phyloP scores from a whole-genome alignment of 2,329 filamentous ascomycete genomes.

The Paraphoma sp. region DNA sequence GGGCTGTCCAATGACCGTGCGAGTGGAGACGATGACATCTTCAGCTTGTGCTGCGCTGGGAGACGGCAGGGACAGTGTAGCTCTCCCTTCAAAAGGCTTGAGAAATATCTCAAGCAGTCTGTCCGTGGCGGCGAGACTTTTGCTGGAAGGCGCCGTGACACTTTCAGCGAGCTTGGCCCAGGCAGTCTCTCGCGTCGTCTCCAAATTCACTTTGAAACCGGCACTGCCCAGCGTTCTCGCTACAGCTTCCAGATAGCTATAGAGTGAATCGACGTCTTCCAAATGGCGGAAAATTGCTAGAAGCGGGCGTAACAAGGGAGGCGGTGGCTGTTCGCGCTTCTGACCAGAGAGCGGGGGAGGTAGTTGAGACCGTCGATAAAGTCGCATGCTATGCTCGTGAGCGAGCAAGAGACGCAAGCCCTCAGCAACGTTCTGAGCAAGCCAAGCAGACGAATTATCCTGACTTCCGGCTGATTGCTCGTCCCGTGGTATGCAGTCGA shows the following conservation, averaged over 20 bases:
- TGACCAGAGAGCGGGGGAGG: slow-evolving; percentile 63
- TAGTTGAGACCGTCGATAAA: slow-evolving; percentile 70
- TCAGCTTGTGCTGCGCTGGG: slow-evolving; percentile 24
- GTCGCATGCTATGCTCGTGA: slow-evolving; percentile 79
- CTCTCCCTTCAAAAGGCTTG: slow-evolving; percentile 38
- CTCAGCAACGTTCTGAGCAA: slow-evolving; percentile 71
- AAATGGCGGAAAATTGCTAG: slow-evolving; percentile 61
- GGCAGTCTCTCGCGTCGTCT: slow-evolving; percentile 33
- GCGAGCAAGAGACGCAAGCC: slow-evolving; percentile 78
- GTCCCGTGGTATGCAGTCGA: slow-evolving; percentile 72
- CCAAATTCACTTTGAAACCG: slow-evolving; percentile 35
- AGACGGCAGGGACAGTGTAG: slow-evolving; percentile 35
- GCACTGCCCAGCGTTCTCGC: slow-evolving; percentile 33
- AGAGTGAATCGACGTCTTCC: slow-evolving; percentile 43
- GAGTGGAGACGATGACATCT: slow-evolving; percentile 33
- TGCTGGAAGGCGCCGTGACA: slow-evolving; percentile 34
- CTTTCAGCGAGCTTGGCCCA: slow-evolving; percentile 35
- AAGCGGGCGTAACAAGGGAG: slow-evolving; percentile 66
- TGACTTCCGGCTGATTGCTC: slow-evolving; percentile 43
- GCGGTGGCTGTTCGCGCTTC: slow-evolving; percentile 57
- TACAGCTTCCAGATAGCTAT: slow-evolving; percentile 38
- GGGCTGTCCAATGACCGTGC: slow-evolving; percentile 42
- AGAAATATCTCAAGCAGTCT: slow-evolving; percentile 38
- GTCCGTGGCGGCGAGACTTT: slow-evolving; percentile 38
- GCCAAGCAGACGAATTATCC: slow-evolving; percentile 43